Percentiles rank a stretch among this genome's conserved stretches.
Evolutionary conservation across 2,329 filamentous ascomycete species (phyloP).

Genomic region (Claviceps monticola): DNA sequence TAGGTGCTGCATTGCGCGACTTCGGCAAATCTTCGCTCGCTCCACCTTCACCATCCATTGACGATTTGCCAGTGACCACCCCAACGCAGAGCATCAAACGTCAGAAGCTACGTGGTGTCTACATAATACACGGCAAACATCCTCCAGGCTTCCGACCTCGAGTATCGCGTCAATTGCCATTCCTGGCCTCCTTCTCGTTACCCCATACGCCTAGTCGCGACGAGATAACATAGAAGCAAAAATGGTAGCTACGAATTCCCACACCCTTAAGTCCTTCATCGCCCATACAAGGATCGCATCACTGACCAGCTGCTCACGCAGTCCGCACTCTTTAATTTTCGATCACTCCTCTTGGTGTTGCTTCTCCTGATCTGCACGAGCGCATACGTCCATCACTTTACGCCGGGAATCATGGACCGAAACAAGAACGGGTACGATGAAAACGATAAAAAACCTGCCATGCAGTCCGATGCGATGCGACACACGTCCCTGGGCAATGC

Average conservation of each 20-base stretch:
- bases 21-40: constrained; percentile 26
- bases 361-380: constrained; percentile 93
- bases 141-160: background rate
- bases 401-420: constrained; percentile 78
- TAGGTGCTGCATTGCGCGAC: background rate
- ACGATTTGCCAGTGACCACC: background rate
- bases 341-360: constrained; percentile 86
- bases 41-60: constrained; percentile 10
- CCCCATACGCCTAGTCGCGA: no score
- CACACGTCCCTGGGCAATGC: constrained; percentile 27
- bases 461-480: background rate
- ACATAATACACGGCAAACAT: background rate
- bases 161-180: background rate
- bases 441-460: constrained; percentile 15
- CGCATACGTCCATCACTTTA: constrained; percentile 81
- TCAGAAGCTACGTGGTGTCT: background rate
- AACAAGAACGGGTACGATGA: constrained; percentile 71
- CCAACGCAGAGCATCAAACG: background rate
- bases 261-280: background rate
- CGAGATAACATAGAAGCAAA: no score
- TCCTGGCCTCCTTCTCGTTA: background rate
- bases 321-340: constrained; percentile 98
- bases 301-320: constrained; percentile 21
- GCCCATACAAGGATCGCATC: background rate
- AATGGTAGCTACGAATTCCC: no score